Base-by-base conservation (phyloP, 768 basidiomycete species). In the Kwoniella bestiolae region DNA sequence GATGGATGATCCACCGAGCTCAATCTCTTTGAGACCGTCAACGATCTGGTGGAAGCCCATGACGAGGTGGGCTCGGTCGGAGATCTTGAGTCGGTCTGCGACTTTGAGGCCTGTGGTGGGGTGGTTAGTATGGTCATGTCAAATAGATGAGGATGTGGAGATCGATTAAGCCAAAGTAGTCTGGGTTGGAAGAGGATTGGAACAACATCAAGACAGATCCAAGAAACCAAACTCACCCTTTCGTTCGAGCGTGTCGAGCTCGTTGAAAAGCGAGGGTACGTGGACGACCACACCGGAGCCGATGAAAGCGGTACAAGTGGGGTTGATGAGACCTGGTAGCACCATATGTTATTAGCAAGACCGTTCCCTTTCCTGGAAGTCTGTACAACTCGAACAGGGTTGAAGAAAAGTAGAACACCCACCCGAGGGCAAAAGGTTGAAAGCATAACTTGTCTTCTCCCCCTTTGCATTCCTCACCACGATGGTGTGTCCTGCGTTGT, bases 41-140 rank as follows among this genome's bases (percentile, higher is more conserved):
- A 98, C 96, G 76, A 98, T 97, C 84, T 99, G 96, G 82, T 99
- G 96, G 82, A 99, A 98, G 80, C 98, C 96, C 77, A 99, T 94
- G 34, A 99, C 96, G 66, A 99, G 88, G 69, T 95, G 92, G 3
- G 96, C 92, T 68, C 96, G 89, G 83, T 98, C 94, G 26, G 95
- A 98, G 72, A 99, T 85, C 80, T 96, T 90, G 21, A 99, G 82
- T 34, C 96, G 89, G 63, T 86, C 86, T 11, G 87, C 86, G 82
- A 92, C 95, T 75, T 90, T 85, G 45, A 99, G 87, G 21, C 95
- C 94, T 96, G 59, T n/a, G n/a, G n/a, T n/a, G n/a, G n/a, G n/a
- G n/a, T n/a, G n/a, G n/a, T n/a, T n/a, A n/a, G n/a, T n/a, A n/a
- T n/a, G n/a, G n/a, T n/a, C n/a, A n/a, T n/a, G n/a, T n/a, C n/a